These are phyloP conservation scores for Kalmanozyma brasiliensis DNA, from an alignment of 1,284 basidiomycete genomes.

Conservation along the genomic window DNA sequence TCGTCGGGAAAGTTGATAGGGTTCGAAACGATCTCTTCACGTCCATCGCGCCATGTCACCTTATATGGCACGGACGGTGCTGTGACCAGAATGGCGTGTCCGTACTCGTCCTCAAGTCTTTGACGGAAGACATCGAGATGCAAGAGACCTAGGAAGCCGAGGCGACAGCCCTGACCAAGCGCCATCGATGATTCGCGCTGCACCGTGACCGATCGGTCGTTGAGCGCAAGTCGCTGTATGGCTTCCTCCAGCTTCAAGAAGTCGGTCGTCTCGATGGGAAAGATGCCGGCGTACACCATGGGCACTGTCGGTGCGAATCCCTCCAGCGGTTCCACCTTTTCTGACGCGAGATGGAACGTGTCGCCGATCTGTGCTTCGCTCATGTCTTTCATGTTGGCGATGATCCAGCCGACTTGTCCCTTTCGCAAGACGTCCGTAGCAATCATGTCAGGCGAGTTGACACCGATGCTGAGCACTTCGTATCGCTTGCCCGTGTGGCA, in stretches of 20 bases:
- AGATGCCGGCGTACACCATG: slow-evolving; percentile 97
- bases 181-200: slow-evolving; percentile 92
- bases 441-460: slow-evolving; percentile 79
- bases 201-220: slow-evolving; percentile 89
- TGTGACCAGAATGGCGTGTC: slow-evolving; percentile 63
- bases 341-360: slow-evolving; percentile 83
- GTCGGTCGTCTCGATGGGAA: slow-evolving; percentile 89
- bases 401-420: slow-evolving; percentile 82
- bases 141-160: slow-evolving; percentile 93
- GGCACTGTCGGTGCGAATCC: slow-evolving; percentile 92
- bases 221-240: slow-evolving; percentile 84
- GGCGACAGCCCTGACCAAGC: slow-evolving; percentile 90
- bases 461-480: slow-evolving; percentile 89
- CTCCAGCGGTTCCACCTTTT: slow-evolving; percentile 83
- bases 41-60: slow-evolving; percentile 55
- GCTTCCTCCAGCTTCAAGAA: slow-evolving; percentile 96
- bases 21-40: slow-evolving; percentile 56
- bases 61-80: slow-evolving; percentile 65
- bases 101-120: slow-evolving; percentile 93
- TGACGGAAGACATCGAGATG: slow-evolving; percentile 98
- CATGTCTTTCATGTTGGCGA: slow-evolving; percentile 96
- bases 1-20: slow-evolving; percentile 65
- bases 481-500: slow-evolving; percentile 88
- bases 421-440: slow-evolving; percentile 74
- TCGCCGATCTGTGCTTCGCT: slow-evolving; percentile 96